Conservation (phyloP, 352 stramenopile species). For the Phytophthora sansomeana region DNA sequence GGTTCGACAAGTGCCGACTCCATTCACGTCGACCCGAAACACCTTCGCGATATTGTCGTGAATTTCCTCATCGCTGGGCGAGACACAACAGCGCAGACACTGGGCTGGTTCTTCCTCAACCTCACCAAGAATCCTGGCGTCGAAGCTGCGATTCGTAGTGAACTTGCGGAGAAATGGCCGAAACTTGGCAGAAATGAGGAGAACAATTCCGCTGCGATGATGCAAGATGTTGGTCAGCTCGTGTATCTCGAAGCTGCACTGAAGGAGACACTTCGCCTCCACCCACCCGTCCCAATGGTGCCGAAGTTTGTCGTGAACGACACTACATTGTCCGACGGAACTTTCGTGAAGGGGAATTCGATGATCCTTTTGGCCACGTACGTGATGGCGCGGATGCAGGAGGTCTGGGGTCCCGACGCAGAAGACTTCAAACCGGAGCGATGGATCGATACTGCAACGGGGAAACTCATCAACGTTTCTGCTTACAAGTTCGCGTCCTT, state of each 20-base stretch:
- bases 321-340: conserved; percentile 65
- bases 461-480: conserved; percentile 35
- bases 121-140: conserved; percentile 61
- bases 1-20: conserved; percentile 29
- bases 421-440: conserved; percentile 58
- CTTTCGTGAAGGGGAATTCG: conserved; percentile 38
- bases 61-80: conserved; percentile 83
- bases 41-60: conserved; percentile 75
- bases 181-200: neutral
- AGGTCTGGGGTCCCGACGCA: conserved; percentile 61
- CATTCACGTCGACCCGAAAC: conserved; percentile 30
- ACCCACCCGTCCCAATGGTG: conserved; percentile 56
- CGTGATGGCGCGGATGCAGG: conserved; percentile 48
- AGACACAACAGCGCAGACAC: conserved; percentile 74
- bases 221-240: conserved; percentile 41
- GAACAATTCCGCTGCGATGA: neutral
- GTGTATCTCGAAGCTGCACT: conserved; percentile 59
- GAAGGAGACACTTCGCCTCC: conserved; percentile 62
- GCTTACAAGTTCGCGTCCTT: conserved; percentile 72
- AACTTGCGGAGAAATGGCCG: conserved; percentile 41
- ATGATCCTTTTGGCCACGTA: conserved; percentile 47
- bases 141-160: conserved; percentile 43
- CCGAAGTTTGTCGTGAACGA: conserved; percentile 46
- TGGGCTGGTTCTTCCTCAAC: conserved; percentile 76
- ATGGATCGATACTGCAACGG: conserved; percentile 48